These are phyloP conservation scores for Phyllostachys edulis DNA, from an alignment of 176 grass and related monocot species.

Conservation along the genomic window DNA sequence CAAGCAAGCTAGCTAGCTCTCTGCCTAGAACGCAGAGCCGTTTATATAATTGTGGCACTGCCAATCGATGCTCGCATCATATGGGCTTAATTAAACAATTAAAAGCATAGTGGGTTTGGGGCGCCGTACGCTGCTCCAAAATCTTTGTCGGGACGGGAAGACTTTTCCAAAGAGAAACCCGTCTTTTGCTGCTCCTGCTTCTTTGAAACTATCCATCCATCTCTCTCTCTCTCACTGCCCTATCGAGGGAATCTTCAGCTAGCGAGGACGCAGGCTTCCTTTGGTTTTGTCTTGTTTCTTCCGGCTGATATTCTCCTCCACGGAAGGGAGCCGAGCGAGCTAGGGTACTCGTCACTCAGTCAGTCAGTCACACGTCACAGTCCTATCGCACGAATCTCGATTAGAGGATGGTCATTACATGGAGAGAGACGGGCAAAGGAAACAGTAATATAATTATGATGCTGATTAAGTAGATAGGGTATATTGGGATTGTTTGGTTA, in stretches of 20 bases:
- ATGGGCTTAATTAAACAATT: neutral
- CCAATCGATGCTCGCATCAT: conserved; percentile 2
- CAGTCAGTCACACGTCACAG: conserved; percentile 32
- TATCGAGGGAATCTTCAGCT: conserved; percentile 45
- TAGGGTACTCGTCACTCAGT: conserved; percentile 33
- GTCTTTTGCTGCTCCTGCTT: conserved; percentile 31
- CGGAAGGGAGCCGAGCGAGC: neutral
- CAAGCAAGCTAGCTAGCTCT: conserved; percentile 18
- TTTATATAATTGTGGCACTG: neutral
- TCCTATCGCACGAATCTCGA: conserved; percentile 31
- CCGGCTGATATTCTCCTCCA: conserved; percentile 31
- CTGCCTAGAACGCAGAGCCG: conserved; percentile 27
- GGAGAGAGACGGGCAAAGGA: neutral
- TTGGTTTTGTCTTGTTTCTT: conserved; percentile 57
- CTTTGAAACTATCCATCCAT: conserved; percentile 16
- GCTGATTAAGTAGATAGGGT: too few species aligned
- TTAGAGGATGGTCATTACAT: neutral
- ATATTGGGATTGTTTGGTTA: neutral
- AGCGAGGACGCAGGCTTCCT: neutral
- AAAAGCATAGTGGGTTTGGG: conserved; percentile 35
- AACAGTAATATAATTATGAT: neutral
- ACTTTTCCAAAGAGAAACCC: conserved; percentile 40
- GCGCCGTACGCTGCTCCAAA: conserved; percentile 39
- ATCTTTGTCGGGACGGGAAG: conserved; percentile 45
- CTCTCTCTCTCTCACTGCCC: neutral